phyloP scores from a whole-genome alignment of 805 yeast species.

The Cephaloascus albidus region DNA sequence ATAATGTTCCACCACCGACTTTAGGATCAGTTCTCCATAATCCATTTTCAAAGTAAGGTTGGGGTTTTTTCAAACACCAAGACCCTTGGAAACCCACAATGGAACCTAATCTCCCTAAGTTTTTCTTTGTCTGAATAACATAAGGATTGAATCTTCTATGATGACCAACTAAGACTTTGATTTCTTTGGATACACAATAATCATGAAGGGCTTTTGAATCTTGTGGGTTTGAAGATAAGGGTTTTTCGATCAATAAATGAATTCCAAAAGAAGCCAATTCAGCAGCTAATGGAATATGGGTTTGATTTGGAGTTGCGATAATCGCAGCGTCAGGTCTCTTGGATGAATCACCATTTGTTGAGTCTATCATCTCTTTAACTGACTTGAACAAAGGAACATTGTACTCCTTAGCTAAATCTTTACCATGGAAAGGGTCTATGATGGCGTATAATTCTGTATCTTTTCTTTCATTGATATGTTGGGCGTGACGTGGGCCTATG shows the following conservation, averaged over 20 bases:
- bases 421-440: conserved; percentile 21
- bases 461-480: conserved; percentile 16
- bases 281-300: conserved; percentile 21
- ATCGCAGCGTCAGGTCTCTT: conserved; percentile 26
- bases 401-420: conserved; percentile 17
- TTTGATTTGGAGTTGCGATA: conserved; percentile 28
- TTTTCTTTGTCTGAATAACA: conserved; percentile 21
- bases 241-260: conserved; percentile 26
- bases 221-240: conserved; percentile 18
- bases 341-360: conserved; percentile 11
- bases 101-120: conserved; percentile 17
- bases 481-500: conserved; percentile 31
- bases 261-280: conserved; percentile 22
- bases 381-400: conserved; percentile 13
- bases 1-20: conserved; percentile 25
- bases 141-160: conserved; percentile 31
- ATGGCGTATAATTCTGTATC: conserved; percentile 21
- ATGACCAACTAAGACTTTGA: conserved; percentile 26
- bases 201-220: conserved; percentile 20
- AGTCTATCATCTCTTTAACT: conserved; percentile 15
- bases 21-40: conserved; percentile 21
- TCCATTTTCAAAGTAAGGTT: conserved; percentile 19
- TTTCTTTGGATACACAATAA: conserved; percentile 11
- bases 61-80: conserved; percentile 26
- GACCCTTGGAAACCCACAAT: conserved; percentile 27